These are phyloP conservation scores for Jaltomata sinuosa DNA, from an alignment of 257 asterid species.

Conservation along the genomic window DNA sequence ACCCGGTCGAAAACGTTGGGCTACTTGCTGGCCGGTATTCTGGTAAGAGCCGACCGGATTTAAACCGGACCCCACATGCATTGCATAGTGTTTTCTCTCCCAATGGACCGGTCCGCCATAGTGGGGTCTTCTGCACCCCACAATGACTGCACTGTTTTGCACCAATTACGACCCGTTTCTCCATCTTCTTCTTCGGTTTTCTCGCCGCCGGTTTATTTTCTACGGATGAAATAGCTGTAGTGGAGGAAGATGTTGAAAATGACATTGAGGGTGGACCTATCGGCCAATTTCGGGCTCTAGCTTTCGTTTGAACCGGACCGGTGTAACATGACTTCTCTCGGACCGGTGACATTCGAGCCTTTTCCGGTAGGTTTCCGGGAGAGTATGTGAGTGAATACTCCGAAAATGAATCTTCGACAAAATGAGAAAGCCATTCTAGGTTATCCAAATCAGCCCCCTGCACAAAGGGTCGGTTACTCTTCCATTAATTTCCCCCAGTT, in stretches of 20 bases:
- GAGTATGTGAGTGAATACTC: slow-evolving; percentile 4
- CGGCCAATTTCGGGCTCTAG: not conserved
- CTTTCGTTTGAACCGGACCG: not conserved
- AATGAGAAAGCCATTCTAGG: slow-evolving; percentile 34
- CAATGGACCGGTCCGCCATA: slow-evolving; percentile 31
- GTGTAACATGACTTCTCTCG: not conserved
- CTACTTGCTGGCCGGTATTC: slow-evolving; percentile 38
- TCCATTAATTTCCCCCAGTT: not conserved
- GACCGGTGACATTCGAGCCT: not conserved
- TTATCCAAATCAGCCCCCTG: slow-evolving; percentile 30
- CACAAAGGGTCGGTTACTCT: not conserved
- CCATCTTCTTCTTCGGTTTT: slow-evolving; percentile 17
- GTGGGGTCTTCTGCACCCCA: slow-evolving; percentile 28
- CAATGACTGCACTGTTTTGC: slow-evolving; percentile 21
- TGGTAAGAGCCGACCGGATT: slow-evolving; percentile 33
- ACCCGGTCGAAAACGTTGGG: slow-evolving; percentile 25
- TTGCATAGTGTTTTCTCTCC: slow-evolving; percentile 34
- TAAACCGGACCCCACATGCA: slow-evolving; percentile 31
- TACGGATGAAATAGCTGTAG: not conserved
- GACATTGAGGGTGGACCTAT: not conserved
- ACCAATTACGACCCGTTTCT: slow-evolving; percentile 3
- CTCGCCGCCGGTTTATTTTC: slow-evolving; percentile 15
- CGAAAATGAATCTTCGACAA: slow-evolving; percentile 23
- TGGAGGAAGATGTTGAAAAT: not conserved
- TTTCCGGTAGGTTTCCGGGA: not conserved